These are phyloP conservation scores for Rubus parviflorus DNA, from an alignment of 306 rosid genomes.

Conservation along the genomic window DNA sequence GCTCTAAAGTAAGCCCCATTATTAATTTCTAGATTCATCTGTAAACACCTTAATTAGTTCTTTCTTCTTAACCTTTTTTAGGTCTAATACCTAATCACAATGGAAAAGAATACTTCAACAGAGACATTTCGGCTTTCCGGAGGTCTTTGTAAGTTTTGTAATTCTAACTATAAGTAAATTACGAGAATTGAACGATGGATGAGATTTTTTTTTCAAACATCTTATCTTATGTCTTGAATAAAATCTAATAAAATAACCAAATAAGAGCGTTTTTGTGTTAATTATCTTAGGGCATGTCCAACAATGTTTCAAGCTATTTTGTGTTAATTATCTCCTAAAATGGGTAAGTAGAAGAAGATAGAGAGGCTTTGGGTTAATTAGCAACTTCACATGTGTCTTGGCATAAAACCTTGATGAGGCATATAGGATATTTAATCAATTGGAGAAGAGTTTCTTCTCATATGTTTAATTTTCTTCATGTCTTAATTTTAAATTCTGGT, in stretches of 20 bases:
- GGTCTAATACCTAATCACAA: neutral
- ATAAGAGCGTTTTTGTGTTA: neutral
- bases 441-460: neutral
- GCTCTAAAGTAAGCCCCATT: neutral
- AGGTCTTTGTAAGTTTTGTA: neutral
- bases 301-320: neutral
- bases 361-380: too few species aligned
- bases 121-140: neutral
- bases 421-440: neutral
- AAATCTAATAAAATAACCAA: too few species aligned
- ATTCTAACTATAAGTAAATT: neutral
- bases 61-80: neutral
- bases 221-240: neutral
- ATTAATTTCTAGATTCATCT: constrained; percentile 1
- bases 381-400: too few species aligned
- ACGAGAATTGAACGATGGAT: neutral
- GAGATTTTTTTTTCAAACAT: neutral
- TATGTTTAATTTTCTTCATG: neutral
- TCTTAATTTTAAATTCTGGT: neutral
- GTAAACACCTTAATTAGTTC: neutral
- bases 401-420: too few species aligned
- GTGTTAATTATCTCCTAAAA: too few species aligned
- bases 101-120: too few species aligned
- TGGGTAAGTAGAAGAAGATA: too few species aligned
- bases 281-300: neutral